Percentiles rank a stretch among this genome's conserved stretches.
Conservation (phyloP, 2,329 filamentous ascomycete genomes). For the Atkinsonella texensis region DNA sequence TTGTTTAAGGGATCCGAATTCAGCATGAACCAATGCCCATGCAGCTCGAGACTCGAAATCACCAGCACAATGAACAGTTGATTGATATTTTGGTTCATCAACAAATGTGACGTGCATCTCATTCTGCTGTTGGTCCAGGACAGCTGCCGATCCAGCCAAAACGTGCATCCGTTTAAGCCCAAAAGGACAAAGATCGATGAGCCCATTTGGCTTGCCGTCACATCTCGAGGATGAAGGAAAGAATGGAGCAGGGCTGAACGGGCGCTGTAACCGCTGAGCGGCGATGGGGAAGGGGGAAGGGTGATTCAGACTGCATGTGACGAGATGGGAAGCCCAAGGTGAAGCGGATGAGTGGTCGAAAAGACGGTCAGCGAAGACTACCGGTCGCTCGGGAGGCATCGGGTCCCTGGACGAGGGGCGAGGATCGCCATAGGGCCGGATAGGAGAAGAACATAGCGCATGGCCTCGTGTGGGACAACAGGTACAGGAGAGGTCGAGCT, state of each 20-base stretch:
- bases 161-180: not conserved
- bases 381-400: not conserved
- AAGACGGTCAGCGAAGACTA: not conserved
- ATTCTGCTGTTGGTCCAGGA: conserved; percentile 4
- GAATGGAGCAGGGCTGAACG: not conserved
- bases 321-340: not conserved
- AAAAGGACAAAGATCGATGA: conserved; percentile 5
- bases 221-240: not conserved
- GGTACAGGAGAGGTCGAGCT: not conserved
- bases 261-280: conserved; percentile 3
- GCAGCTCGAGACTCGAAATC: not conserved
- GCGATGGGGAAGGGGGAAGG: not conserved
- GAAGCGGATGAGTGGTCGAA: not conserved
- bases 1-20: not conserved
- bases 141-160: not conserved
- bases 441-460: not conserved
- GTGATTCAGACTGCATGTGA: conserved; percentile 6
- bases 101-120: not conserved
- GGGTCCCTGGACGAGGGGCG: not conserved
- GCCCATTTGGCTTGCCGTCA: not conserved
- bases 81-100: not conserved
- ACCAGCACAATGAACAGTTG: not conserved
- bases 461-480: not conserved
- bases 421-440: not conserved
- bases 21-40: not conserved